These are phyloP conservation scores for Kazachstania psychrophila DNA, from an alignment of 805 yeast genomes.

Conservation along the genomic window DNA sequence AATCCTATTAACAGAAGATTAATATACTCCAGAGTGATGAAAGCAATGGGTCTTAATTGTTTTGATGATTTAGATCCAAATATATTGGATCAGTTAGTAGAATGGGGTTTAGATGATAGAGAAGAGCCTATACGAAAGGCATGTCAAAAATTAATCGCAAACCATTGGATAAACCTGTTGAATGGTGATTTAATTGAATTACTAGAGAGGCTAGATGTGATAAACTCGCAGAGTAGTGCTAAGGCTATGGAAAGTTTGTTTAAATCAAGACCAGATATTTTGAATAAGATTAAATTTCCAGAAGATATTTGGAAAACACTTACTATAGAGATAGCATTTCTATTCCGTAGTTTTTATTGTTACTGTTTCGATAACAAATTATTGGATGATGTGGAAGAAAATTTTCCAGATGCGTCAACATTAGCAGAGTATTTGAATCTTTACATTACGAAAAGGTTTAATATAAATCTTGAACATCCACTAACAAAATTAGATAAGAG, in stretches of 20 bases:
- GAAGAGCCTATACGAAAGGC: slow-evolving; percentile 66
- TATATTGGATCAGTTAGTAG: slow-evolving; percentile 56
- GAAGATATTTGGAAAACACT: slow-evolving; percentile 59
- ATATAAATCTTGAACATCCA: slow-evolving; percentile 6
- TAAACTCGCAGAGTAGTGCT: slow-evolving; percentile 59
- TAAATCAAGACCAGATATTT: slow-evolving; percentile 51
- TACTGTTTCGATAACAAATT: slow-evolving; percentile 50
- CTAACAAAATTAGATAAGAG: slow-evolving; percentile 36
- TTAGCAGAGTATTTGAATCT: slow-evolving; percentile 50
- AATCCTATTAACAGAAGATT: slow-evolving; percentile 63
- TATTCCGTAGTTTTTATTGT: slow-evolving; percentile 57
- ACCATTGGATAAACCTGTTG: slow-evolving; percentile 61
- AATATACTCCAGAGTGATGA: slow-evolving; percentile 59
- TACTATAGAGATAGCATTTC: slow-evolving; percentile 65
- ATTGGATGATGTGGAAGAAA: slow-evolving; percentile 49
- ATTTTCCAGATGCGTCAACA: slow-evolving; percentile 71
- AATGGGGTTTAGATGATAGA: slow-evolving; percentile 84
- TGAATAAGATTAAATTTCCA: slow-evolving; percentile 50
- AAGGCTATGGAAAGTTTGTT: slow-evolving; percentile 57
- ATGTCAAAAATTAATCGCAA: slow-evolving; percentile 58
- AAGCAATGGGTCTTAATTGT: slow-evolving; percentile 56
- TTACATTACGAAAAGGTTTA: slow-evolving; percentile 44
- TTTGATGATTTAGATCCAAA: slow-evolving; percentile 27
- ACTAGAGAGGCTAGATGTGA: slow-evolving; percentile 60
- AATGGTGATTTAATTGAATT: slow-evolving; percentile 65